Base-by-base conservation (phyloP, 495 filamentous ascomycete species). In the Platismatia glauca region DNA sequence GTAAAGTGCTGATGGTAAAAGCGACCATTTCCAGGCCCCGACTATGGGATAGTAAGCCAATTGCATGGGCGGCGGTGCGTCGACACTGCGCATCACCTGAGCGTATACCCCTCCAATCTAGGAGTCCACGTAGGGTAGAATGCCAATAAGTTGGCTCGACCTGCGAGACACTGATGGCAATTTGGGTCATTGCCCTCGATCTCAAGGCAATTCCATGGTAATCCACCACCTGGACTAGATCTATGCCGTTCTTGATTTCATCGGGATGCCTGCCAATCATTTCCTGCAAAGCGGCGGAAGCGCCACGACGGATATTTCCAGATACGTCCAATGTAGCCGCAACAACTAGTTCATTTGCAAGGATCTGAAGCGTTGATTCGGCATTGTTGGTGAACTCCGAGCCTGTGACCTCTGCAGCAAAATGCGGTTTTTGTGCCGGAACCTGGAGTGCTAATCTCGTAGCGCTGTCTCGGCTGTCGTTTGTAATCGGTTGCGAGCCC, bases 231-330 rank as follows among this genome's bases (percentile, higher is more conserved):
- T 96, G 93, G 2, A 97, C 89, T 0, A 96, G 76, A 29, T 80
- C 72, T 61, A 99, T 96, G 0, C 94, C 95, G 65, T 90, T 78
- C 9, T 78, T 74, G 39, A 97, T 84, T 0, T 80, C 89, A 63
- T 95, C 85, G 7, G 94, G 91, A 72, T 99, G 93, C 18, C 94
- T 83, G 7, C 94, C 94, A 60, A 97, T 88, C 22, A 97, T 78
- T 71, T 99, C 94, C 70, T 99, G 94, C 41, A 99, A 73, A 20
- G 94, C 94, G 55, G 94, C 94, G 24, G 93, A 97, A 29, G 91
- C 86, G 3, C 91, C 95, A 57, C 94, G 82, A 44, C 94, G 81
- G 64, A 97, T 95, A 63, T 97, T 99, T 12, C 95, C 92, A 24
- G 88, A 83, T 1, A 93, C 86, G 71, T 99, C 94, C 16, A 97